Evolutionary conservation across 305 asterid genomes (phyloP).

Genomic region (Striga hermonthica): DNA sequence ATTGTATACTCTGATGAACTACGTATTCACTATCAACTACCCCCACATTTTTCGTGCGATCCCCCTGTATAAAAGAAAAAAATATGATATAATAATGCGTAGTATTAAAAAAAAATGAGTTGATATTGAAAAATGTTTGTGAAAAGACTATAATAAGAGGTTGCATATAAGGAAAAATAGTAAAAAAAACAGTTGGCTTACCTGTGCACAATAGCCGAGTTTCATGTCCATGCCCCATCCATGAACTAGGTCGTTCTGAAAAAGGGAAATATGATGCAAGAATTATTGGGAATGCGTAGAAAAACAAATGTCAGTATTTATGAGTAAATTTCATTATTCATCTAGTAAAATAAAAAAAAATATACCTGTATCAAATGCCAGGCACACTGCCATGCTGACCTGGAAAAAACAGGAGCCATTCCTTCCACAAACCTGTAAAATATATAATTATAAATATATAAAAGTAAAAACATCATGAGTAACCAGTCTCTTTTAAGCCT

Average conservation of each 20-base stretch:
- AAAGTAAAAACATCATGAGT: too few relatives aligned
- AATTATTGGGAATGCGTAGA: background rate
- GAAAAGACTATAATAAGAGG: background rate
- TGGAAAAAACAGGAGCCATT: slow-evolving; percentile 99
- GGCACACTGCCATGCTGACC: slow-evolving; percentile 97
- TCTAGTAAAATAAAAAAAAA: background rate
- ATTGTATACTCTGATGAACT: slow-evolving; percentile 96
- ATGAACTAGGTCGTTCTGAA: slow-evolving; percentile 96
- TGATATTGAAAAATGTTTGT: too few relatives aligned
- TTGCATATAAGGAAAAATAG: too few relatives aligned
- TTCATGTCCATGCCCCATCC: slow-evolving; percentile 99
- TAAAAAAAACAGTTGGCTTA: slow-evolving; percentile 25
- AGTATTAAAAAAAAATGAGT: background rate
- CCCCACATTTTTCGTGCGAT: slow-evolving; percentile 85
- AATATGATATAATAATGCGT: background rate
- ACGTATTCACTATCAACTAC: slow-evolving; percentile 90
- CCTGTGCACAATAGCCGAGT: slow-evolving; percentile 99
- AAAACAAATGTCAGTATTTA: background rate
- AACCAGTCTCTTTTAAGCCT: too few relatives aligned
- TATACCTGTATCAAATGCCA: slow-evolving; percentile 97
- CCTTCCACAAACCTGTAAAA: slow-evolving; percentile 94
- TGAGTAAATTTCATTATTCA: too few relatives aligned
- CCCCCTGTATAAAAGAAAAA: slow-evolving; percentile 53
- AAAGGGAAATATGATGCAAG: slow-evolving; percentile 22
- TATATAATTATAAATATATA: background rate